Evolutionary conservation across 208 protist genomes (phyloP).

Genomic region (Trichomonas vaginalis): DNA sequence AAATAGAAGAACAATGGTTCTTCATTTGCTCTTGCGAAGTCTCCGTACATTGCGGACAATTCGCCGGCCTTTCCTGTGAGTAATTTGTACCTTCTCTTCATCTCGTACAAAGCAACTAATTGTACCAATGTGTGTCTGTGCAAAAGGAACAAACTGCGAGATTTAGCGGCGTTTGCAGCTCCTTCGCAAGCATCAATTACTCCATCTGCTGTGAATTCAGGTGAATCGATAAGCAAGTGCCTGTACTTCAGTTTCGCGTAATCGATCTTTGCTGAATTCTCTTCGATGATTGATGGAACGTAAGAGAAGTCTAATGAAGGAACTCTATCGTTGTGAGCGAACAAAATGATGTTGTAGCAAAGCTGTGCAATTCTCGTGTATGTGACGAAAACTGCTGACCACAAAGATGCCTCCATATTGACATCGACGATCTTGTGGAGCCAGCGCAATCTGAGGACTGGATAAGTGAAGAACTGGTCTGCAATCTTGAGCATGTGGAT

Average conservation of each 20-base stretch:
- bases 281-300: neutral
- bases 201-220: neutral
- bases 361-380: neutral
- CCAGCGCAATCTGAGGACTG: neutral
- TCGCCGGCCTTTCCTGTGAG: neutral
- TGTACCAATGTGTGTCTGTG: no score
- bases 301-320: neutral
- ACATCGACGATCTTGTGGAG: neutral
- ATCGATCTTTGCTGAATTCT: neutral
- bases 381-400: neutral
- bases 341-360: neutral
- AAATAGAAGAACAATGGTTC: neutral
- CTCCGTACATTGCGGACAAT: neutral
- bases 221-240: neutral
- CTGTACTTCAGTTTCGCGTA: neutral
- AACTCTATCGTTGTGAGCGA: neutral
- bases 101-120: neutral
- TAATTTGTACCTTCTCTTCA: neutral
- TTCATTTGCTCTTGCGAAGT: neutral
- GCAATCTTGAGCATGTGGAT: neutral
- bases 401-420: neutral
- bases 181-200: neutral
- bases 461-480: neutral
- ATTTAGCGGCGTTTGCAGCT: neutral
- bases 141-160: neutral